Percentiles rank a stretch among this genome's conserved stretches.
Conservation (phyloP, 2,329 filamentous ascomycete species). For the Colletotrichum godetiae region DNA sequence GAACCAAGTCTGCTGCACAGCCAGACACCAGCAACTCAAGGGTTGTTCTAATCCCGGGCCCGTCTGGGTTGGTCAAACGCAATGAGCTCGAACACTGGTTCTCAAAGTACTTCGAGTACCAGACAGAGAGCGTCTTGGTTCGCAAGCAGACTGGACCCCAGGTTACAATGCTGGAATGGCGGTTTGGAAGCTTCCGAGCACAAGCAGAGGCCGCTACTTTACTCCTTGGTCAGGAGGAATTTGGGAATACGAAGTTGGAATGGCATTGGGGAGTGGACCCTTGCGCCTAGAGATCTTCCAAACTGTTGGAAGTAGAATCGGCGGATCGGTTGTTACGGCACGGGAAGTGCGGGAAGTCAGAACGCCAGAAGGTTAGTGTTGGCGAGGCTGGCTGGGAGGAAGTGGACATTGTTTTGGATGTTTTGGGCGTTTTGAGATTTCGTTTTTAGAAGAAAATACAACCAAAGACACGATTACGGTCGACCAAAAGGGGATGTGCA, state of each 20-base stretch:
- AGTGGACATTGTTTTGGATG: background rate
- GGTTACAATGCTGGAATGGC: slow-evolving; percentile 5
- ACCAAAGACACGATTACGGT: background rate
- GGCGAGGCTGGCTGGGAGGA: background rate
- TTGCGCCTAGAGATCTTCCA: background rate
- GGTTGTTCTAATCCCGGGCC: background rate
- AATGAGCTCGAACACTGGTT: background rate
- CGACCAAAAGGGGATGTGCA: background rate
- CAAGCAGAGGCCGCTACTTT: background rate
- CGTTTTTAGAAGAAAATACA: background rate
- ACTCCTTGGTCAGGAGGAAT: background rate
- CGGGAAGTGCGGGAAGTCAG: background rate
- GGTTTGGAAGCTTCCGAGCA: slow-evolving; percentile 8
- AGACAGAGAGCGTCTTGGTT: slow-evolving; percentile 1
- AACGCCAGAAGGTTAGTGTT: background rate
- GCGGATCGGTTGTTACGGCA: background rate
- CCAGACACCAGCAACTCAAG: background rate
- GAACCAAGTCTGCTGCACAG: slow-evolving; percentile 3
- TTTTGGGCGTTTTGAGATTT: background rate
- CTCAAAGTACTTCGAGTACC: background rate
- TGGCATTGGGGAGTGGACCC: background rate
- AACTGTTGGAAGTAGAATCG: background rate
- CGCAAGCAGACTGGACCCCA: too few relatives aligned
- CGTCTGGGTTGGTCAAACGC: background rate
- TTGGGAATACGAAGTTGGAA: background rate